Base-by-base conservation (phyloP, 345 rosid genomes). In the Eucalyptus regnans region DNA sequence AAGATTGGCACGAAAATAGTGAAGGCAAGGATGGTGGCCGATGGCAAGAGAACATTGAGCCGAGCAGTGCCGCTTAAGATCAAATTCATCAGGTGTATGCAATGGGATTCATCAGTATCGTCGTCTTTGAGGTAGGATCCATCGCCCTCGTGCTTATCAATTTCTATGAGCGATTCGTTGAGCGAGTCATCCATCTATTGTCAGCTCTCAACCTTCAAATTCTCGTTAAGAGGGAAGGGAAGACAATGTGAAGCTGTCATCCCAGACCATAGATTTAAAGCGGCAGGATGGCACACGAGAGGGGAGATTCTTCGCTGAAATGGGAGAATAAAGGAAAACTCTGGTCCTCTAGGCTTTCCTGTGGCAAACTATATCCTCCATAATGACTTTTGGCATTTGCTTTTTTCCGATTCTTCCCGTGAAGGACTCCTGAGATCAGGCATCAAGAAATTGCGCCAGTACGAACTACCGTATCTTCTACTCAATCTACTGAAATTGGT, bases 1-100 rank as follows among this genome's bases (percentile, higher is more conserved):
- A 92, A 89, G 51, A 94, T 90, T 50, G 94, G 95, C 83, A 93
- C 92, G n/a, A 94, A 93, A 50, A 93, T 94, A 91, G 94, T 91
- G 91, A 94, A 93, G 68, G 92, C 92, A 12, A 93, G 92, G 91
- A 94, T 93, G 64, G 93, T 92, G 22, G 94, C 94, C 12, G 95
- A 92, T 18, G 95, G 94, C 89, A 93, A 79, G 79, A 93, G 95
- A 79, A 93, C 90, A 54, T 94, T 92, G 88, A 94, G 95, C 56
- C 94, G 87, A 1, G 95, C 95, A 52, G 94, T 92, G 86, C 95
- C 95, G 5, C 94, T 87, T 20, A 92, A 91, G 89, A 94, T 90
- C 68, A 91, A 93, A 86, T 93, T 94, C 87, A 93, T 87, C 66
- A 91, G 86, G 68, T 93, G 76, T 8, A 92, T 87, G 91, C 90